Percentiles rank a stretch among this genome's conserved stretches.
These are phyloP conservation scores for Blastobotrys chiropterorum DNA, from an alignment of 805 yeast genomes.

Conservation along the genomic window DNA sequence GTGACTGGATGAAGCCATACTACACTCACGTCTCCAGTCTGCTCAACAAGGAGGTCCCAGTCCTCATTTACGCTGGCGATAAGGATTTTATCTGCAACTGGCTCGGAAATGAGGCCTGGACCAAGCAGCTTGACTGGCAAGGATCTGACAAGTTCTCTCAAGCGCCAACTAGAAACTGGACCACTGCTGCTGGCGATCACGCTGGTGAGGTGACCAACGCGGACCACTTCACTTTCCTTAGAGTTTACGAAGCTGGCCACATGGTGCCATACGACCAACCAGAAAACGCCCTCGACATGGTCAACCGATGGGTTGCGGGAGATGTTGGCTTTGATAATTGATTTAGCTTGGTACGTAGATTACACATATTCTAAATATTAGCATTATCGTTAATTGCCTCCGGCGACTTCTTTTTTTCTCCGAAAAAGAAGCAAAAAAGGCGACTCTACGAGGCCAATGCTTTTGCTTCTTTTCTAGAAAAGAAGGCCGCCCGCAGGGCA, in stretches of 20 bases:
- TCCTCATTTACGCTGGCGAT: constrained; percentile 90
- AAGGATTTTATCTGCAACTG: constrained; percentile 95
- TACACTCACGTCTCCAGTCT: constrained; percentile 63
- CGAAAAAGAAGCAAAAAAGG: neutral
- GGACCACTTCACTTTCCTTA: constrained; percentile 69
- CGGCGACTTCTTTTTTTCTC: too few relatives aligned
- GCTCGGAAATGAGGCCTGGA: constrained; percentile 91
- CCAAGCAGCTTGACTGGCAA: constrained; percentile 59
- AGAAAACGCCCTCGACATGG: constrained; percentile 66
- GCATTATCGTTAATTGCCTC: neutral
- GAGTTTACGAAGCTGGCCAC: constrained; percentile 89
- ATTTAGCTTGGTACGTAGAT: neutral
- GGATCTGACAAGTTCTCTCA: constrained; percentile 48
- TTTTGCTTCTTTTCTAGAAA: too few relatives aligned
- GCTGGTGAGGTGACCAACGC: constrained; percentile 70
- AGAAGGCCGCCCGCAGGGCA: too few relatives aligned
- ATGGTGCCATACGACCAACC: constrained; percentile 95
- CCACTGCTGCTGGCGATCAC: constrained; percentile 38
- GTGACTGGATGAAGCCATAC: constrained; percentile 91
- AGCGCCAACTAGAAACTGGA: constrained; percentile 32
- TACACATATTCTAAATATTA: neutral
- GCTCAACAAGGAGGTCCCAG: constrained; percentile 70
- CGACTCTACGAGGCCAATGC: too few relatives aligned
- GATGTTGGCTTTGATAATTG: constrained; percentile 33
- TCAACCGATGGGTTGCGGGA: constrained; percentile 79